phyloP scores from a whole-genome alignment of 306 rosid species.

The Delonix regia region DNA sequence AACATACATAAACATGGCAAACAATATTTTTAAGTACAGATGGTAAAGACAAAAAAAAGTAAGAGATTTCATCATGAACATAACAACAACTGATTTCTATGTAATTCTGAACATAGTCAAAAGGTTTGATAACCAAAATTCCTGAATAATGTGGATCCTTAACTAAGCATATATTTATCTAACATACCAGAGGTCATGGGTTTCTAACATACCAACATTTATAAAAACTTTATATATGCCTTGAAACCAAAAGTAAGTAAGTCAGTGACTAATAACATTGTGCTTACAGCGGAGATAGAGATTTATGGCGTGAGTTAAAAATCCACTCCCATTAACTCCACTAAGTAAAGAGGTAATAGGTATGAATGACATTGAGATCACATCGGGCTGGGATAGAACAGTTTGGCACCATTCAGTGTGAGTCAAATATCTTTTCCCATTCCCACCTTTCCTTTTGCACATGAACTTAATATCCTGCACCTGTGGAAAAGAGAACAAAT shows the following conservation, averaged over 20 bases:
- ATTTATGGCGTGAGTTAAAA: conserved; percentile 83
- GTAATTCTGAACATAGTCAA: conserved; percentile 11
- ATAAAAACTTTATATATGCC: neutral
- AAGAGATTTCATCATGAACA: neutral
- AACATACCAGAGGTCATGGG: neutral
- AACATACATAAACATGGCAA: neutral
- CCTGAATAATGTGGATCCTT: neutral
- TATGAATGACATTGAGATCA: conserved; percentile 82
- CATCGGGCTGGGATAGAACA: conserved; percentile 70
- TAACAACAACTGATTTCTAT: neutral
- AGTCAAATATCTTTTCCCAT: conserved; percentile 46
- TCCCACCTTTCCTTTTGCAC: conserved; percentile 86
- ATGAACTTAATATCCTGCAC: conserved; percentile 70
- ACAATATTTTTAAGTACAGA: neutral
- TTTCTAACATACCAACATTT: conserved; percentile 23
- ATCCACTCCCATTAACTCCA: conserved; percentile 91
- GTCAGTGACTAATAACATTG: conserved; percentile 21
- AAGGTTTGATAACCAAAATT: neutral
- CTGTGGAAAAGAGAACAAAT: conserved; percentile 34
- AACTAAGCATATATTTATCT: neutral
- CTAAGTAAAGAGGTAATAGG: conserved; percentile 81
- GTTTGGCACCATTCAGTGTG: conserved; percentile 82
- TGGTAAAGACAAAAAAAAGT: neutral
- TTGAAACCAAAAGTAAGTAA: neutral
- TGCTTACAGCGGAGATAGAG: conserved; percentile 91